A percentile compares a stretch with the other conserved stretches of the same genome.
phyloP scores from a whole-genome alignment of 148 eudicot species.

The Rhododendron henanense region DNA sequence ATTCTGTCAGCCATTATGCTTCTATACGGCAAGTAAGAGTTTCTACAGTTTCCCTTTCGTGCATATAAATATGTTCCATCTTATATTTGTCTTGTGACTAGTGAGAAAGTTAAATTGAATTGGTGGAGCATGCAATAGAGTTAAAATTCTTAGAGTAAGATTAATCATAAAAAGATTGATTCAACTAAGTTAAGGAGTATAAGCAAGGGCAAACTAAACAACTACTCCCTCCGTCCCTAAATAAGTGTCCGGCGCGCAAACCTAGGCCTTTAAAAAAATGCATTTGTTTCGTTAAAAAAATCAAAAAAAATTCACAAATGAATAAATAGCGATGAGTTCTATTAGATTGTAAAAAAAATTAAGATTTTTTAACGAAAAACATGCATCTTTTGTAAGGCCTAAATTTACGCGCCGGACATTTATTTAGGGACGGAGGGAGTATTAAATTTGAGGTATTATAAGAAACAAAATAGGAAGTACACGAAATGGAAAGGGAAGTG shows the following conservation, averaged over 20 bases:
- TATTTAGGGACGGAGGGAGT: too few species aligned
- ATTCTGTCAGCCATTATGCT: conserved; percentile 65
- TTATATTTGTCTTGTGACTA: neutral
- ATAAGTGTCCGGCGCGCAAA: too few species aligned
- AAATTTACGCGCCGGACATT: too few species aligned
- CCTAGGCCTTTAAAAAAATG: too few species aligned
- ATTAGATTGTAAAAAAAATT: too few species aligned
- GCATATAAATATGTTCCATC: neutral
- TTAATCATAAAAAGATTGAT: neutral
- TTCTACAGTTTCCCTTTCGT: conserved; percentile 10
- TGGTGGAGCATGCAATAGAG: neutral
- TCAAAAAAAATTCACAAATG: too few species aligned
- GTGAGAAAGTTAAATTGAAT: neutral
- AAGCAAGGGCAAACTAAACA: neutral
- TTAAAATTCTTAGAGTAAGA: neutral
- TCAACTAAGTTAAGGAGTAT: neutral
- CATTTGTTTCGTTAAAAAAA: too few species aligned
- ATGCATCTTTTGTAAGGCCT: too few species aligned
- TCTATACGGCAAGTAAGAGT: conserved; percentile 81
- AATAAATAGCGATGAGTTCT: too few species aligned
- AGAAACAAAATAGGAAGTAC: neutral
- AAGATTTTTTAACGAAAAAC: too few species aligned
- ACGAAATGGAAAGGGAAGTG: neutral
- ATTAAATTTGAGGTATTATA: neutral
- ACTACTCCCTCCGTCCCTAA: too few species aligned